A percentile compares a stretch with the other conserved stretches of the same genome.
Evolutionary conservation across 2,329 filamentous ascomycete species (phyloP).

Genomic region (Penicillium hordei): DNA sequence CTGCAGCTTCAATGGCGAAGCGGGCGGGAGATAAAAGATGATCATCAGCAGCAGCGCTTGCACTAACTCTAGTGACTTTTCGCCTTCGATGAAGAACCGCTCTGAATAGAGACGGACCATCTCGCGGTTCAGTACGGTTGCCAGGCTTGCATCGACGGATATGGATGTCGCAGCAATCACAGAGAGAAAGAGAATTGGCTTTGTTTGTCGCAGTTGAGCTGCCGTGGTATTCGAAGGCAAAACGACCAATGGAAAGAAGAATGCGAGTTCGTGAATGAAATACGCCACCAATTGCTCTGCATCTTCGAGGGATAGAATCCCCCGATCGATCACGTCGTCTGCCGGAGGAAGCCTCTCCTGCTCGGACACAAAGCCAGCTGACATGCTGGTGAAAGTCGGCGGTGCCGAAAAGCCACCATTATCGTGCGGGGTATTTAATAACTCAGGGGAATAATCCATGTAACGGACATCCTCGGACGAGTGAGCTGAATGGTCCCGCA

Average conservation of each 20-base stretch:
- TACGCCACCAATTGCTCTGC: constrained; percentile 35
- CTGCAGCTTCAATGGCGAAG: constrained; percentile 49
- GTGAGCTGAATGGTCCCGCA: constrained; percentile 24
- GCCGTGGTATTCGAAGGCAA: constrained; percentile 32
- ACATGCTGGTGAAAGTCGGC: constrained; percentile 20
- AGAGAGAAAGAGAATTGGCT: constrained; percentile 68
- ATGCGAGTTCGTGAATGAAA: constrained; percentile 33
- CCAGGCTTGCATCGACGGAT: constrained; percentile 50
- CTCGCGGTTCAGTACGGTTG: constrained; percentile 49
- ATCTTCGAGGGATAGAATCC: constrained; percentile 33
- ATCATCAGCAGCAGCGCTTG: constrained; percentile 52
- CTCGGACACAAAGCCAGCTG: constrained; percentile 22
- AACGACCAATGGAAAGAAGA: constrained; percentile 33
- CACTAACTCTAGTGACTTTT: constrained; percentile 54
- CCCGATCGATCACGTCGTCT: constrained; percentile 35
- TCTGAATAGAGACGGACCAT: constrained; percentile 51
- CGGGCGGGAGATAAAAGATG: constrained; percentile 53
- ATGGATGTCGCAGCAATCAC: constrained; percentile 66
- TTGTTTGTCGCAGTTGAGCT: constrained; percentile 38
- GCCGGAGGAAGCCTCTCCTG: constrained; percentile 6
- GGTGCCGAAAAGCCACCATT: constrained; percentile 21
- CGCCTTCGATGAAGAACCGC: constrained; percentile 49
- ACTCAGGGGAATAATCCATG: constrained; percentile 29
- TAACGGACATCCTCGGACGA: constrained; percentile 22
- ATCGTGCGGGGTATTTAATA: constrained; percentile 20